Base-by-base conservation (phyloP, 257 asterid genomes). In the Cinchona pubescens region DNA sequence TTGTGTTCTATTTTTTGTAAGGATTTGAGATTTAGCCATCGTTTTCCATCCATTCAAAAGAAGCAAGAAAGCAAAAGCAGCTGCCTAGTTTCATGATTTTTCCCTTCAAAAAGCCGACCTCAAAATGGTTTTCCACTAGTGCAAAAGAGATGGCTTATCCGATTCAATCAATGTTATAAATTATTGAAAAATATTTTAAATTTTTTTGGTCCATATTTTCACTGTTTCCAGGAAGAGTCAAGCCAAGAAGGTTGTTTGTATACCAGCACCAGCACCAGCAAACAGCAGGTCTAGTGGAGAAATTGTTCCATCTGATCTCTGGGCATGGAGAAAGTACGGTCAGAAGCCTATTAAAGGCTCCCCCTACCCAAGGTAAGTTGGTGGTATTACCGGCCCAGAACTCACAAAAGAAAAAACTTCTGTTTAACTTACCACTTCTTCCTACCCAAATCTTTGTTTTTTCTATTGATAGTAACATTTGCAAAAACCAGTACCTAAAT, bases 281-380 rank as follows among this genome's bases (percentile, higher is more conserved):
- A 91, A 87, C 83, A 92, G 91, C 85, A 75, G 97, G 82, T 82
- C 92, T 1, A 87, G 90, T 43, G 98, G 97, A 30, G 99, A 94
- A 80, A 88, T 94, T 21, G 97, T 92, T 56, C 99, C 99, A 3
- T 92, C 99, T 13, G 99, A 94, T 83, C 88, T 92, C 29, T 94
- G 99, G 99, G 97, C 99, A 1, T 94, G 99, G 97, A 85, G 97
- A 71, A 94, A 94, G 86, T 94, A 94, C 73, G 98, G 98, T 3
- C 98, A 94, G 82, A 94, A 94, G 81, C 98, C 98, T 15, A 94
- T 94, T 61, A 94, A 94, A 86, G 98, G 98, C 9, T 94, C 98
- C 21, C 98, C 98, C 68, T 92, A 89, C 83, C 99, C 98, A 3
- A 89, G 99, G 98, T 90, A 63, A 55, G 74, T 64, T 66, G 38